Conservation (phyloP, 2,329 filamentous ascomycete species). For the Botrytis tulipae region DNA sequence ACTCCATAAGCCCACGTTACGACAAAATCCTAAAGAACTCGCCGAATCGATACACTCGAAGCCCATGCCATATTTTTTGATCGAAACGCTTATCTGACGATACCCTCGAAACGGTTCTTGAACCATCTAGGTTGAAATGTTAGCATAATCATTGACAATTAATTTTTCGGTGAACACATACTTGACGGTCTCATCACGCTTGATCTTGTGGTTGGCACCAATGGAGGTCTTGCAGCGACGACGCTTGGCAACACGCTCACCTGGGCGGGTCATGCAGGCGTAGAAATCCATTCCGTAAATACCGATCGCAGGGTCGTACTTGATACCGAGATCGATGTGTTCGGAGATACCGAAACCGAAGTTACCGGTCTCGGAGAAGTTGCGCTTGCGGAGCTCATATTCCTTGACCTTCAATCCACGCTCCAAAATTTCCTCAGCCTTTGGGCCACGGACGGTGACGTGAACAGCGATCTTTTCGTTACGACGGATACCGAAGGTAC, state of each 20-base stretch:
- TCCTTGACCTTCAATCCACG: conserved; percentile 99
- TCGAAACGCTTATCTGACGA: conserved; percentile 77
- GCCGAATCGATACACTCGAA: conserved; percentile 19
- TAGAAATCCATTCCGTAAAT: conserved; percentile 99
- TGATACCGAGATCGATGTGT: conserved; percentile 99
- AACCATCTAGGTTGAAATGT: conserved; percentile 61
- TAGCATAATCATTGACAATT: background rate
- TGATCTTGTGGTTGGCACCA: conserved; percentile 88
- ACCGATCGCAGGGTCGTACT: conserved; percentile 97
- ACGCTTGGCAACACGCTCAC: conserved; percentile 95
- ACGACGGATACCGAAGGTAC: conserved; percentile 99
- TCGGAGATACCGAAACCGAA: conserved; percentile 99
- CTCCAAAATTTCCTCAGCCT: conserved; percentile 99
- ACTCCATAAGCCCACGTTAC: conserved; percentile 33
- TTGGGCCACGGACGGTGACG: conserved; percentile 98
- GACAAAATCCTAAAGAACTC: conserved; percentile 18
- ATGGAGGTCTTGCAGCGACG: conserved; percentile 84
- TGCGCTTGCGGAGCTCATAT: conserved; percentile 98
- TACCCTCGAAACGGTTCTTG: conserved; percentile 66
- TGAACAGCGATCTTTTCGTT: conserved; percentile 99
- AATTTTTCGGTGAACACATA: background rate
- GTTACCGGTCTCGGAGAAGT: conserved; percentile 99
- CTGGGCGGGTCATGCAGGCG: conserved; percentile 99
- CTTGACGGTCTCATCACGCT: conserved; percentile 91
- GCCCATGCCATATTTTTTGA: conserved; percentile 13